Conservation (phyloP, 805 yeast genomes). For the Kluyveromyces starmeri region DNA sequence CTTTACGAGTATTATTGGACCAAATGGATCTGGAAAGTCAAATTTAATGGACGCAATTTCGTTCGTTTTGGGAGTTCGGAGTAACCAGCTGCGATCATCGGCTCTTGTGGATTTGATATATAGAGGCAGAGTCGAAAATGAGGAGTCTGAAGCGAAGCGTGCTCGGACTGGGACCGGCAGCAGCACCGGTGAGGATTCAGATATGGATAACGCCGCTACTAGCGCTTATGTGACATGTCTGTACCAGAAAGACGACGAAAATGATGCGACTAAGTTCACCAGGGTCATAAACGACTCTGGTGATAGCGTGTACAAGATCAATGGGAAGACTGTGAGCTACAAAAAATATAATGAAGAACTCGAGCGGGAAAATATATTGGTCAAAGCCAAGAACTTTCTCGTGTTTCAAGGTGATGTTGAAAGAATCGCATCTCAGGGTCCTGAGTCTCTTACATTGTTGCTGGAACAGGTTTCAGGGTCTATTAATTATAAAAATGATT, state of each 20-base stretch:
- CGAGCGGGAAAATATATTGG: constrained; percentile 70
- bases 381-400: constrained; percentile 82
- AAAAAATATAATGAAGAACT: constrained; percentile 56
- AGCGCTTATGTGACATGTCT: constrained; percentile 71
- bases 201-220: constrained; percentile 15
- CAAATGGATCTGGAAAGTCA: constrained; percentile 97
- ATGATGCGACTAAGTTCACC: constrained; percentile 50
- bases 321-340: constrained; percentile 52
- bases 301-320: constrained; percentile 56
- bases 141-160: constrained; percentile 18
- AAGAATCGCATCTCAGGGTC: constrained; percentile 79
- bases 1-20: constrained; percentile 91
- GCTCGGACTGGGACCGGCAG: constrained; percentile 14
- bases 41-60: constrained; percentile 97
- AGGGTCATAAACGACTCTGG: constrained; percentile 55
- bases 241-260: constrained; percentile 51
- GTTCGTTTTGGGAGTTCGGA: constrained; percentile 81
- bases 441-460: constrained; percentile 61
- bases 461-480: constrained; percentile 85
- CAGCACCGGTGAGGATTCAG: constrained; percentile 1
- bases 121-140: constrained; percentile 45
- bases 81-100: constrained; percentile 65
- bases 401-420: constrained; percentile 98
- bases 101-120: constrained; percentile 71
- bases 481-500: constrained; percentile 53